Percentiles rank a stretch among this genome's conserved stretches.
Evolutionary conservation across 345 rosid genomes (phyloP).

Genomic region (Salix udensis): DNA sequence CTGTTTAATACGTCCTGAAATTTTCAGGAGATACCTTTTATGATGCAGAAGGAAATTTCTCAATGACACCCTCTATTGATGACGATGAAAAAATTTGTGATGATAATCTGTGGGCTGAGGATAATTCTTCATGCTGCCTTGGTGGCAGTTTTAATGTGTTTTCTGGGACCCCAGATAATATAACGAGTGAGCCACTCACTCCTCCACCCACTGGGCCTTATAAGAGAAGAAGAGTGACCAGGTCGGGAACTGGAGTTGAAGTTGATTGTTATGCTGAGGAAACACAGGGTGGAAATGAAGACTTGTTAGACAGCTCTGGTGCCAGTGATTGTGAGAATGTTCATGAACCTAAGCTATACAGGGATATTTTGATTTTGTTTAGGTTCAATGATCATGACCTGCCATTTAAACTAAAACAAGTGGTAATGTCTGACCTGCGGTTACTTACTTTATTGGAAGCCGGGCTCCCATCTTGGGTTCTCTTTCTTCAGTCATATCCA

Average conservation of each 20-base stretch:
- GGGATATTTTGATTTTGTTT: conserved; percentile 68
- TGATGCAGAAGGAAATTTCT: conserved; percentile 69
- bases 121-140: conserved; percentile 35
- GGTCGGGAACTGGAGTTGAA: conserved; percentile 45
- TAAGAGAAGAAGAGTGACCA: conserved; percentile 72
- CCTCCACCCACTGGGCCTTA: conserved; percentile 72
- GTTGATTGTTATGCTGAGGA: conserved; percentile 61
- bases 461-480: conserved; percentile 97
- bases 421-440: conserved; percentile 70
- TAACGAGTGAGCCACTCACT: conserved; percentile 46
- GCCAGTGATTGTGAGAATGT: conserved; percentile 37
- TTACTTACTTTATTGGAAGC: conserved; percentile 88
- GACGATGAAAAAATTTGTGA: conserved; percentile 30
- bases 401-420: conserved; percentile 69
- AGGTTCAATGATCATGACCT: conserved; percentile 75
- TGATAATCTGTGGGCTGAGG: conserved; percentile 29
- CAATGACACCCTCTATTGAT: conserved; percentile 25
- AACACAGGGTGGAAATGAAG: conserved; percentile 42
- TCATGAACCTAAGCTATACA: conserved; percentile 53
- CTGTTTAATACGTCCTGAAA: conserved; percentile 2
- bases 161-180: conserved; percentile 25
- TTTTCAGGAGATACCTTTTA: conserved; percentile 73
- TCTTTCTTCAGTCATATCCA: conserved; percentile 96
- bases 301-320: conserved; percentile 15
- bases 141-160: conserved; percentile 35